These are phyloP conservation scores for Bipolaris cookei DNA, from an alignment of 2,329 filamentous ascomycete species.

Conservation along the genomic window DNA sequence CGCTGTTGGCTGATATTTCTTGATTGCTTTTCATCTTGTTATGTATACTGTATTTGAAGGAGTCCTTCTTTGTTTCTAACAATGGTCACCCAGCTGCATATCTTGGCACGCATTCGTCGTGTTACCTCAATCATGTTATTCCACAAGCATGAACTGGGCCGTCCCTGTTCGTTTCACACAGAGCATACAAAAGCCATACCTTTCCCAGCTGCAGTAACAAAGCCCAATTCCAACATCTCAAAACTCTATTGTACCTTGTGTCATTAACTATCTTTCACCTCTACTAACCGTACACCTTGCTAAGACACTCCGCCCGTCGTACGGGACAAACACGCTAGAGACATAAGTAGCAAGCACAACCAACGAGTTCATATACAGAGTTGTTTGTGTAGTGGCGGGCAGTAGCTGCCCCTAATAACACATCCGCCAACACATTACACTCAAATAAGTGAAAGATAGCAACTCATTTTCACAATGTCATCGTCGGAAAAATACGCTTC, in stretches of 20 bases:
- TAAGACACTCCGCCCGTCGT: neutral
- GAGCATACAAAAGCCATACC: neutral
- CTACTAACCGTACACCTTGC: neutral
- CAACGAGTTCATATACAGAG: neutral
- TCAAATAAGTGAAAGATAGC: neutral
- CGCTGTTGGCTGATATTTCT: neutral
- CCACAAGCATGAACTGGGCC: neutral
- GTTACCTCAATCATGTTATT: neutral
- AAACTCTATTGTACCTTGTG: neutral
- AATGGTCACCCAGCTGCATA: slow-evolving; percentile 2
- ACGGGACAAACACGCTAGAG: neutral
- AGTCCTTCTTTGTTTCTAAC: neutral
- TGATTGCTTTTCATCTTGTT: neutral
- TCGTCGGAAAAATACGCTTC: neutral
- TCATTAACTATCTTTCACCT: neutral
- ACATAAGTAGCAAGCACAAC: neutral
- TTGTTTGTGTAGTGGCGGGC: neutral
- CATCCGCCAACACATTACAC: neutral
- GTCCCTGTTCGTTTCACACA: neutral
- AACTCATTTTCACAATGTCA: neutral
- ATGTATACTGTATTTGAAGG: neutral
- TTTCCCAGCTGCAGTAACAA: neutral
- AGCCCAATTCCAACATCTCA: neutral
- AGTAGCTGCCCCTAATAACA: neutral
- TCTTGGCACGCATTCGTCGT: neutral